Conservation (phyloP, 768 basidiomycete species). For the Boletus subcaerulescens region DNA sequence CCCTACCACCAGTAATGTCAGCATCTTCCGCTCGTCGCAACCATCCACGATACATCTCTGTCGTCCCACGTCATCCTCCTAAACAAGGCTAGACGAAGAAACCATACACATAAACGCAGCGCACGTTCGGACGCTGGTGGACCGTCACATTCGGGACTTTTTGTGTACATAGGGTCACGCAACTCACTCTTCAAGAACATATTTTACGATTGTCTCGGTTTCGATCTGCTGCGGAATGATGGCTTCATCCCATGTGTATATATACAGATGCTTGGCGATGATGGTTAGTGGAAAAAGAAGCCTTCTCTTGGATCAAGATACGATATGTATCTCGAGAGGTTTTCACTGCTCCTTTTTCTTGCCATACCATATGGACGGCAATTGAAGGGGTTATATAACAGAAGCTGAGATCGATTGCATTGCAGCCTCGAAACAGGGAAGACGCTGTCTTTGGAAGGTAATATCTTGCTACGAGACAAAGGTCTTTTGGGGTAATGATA, state of each 20-base stretch:
- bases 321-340: neutral
- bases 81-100: neutral
- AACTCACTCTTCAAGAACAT: neutral
- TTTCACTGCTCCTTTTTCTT: neutral
- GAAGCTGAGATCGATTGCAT: neutral
- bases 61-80: neutral
- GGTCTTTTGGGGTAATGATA: neutral
- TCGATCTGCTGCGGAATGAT: constrained; percentile 3
- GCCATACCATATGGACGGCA: neutral
- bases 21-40: neutral
- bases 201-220: neutral
- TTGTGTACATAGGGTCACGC: neutral
- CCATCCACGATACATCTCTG: constrained; percentile 1
- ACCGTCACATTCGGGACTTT: neutral
- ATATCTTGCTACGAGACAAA: neutral
- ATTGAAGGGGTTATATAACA: neutral
- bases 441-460: neutral
- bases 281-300: neutral
- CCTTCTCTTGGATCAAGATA: neutral
- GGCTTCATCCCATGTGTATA: neutral
- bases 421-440: neutral
- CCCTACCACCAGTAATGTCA: neutral
- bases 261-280: neutral
- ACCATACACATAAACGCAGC: neutral
- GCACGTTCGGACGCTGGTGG: neutral